Conservation (phyloP, 1,139 yeast genomes). For the Trichomonascaceae sp. region DNA sequence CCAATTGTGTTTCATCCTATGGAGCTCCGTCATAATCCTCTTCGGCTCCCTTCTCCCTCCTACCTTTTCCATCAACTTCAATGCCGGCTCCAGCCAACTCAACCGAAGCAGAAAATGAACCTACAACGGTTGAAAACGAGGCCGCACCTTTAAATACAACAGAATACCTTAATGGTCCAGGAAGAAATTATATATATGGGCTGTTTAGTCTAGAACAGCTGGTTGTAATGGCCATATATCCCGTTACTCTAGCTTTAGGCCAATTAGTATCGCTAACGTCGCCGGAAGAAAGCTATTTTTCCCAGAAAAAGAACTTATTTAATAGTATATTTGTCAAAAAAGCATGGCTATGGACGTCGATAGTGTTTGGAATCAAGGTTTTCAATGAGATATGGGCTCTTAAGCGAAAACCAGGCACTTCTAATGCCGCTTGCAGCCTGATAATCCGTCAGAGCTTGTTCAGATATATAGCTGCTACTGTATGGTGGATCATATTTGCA, state of each 20-base stretch:
- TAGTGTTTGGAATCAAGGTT: conserved; percentile 15
- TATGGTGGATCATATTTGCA: conserved; percentile 78
- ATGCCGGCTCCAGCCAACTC: conserved; percentile 7
- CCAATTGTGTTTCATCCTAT: background rate
- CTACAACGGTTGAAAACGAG: background rate
- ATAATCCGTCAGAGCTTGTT: conserved; percentile 8
- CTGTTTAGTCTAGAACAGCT: conserved; percentile 19
- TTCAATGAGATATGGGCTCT: background rate
- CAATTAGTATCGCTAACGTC: conserved; percentile 22
- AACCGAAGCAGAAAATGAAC: background rate
- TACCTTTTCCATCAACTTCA: conserved; percentile 6
- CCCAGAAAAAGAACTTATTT: conserved; percentile 57
- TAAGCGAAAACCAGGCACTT: conserved; percentile 1
- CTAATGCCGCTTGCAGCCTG: conserved; percentile 10
- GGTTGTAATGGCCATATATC: conserved; percentile 24
- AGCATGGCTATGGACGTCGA: conserved; percentile 93
- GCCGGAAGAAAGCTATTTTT: conserved; percentile 37
- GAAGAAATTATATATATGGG: background rate
- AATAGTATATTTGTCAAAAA: conserved; percentile 72
- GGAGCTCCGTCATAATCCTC: background rate
- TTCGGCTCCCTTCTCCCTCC: background rate
- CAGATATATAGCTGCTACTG: conserved; percentile 49
- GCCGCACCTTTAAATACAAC: background rate
- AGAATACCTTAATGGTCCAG: background rate
- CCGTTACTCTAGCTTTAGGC: conserved; percentile 28